Conservation (phyloP, 2,329 filamentous ascomycete genomes). For the Botrytis squamosa region DNA sequence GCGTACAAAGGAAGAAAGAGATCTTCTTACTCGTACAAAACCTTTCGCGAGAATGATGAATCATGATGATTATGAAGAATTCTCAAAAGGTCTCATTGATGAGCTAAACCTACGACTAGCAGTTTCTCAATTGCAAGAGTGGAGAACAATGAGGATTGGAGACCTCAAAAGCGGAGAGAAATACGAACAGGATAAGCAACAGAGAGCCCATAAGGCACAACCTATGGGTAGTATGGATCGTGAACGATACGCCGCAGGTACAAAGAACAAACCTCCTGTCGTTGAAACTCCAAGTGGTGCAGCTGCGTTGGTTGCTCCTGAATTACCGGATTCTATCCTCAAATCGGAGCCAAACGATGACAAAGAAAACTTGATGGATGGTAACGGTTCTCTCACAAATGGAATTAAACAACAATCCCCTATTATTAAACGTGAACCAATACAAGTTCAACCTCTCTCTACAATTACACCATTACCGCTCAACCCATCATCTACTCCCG, state of each 20-base stretch:
- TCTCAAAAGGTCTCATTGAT: constrained; percentile 81
- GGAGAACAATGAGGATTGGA: constrained; percentile 80
- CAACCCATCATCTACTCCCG: constrained; percentile 62
- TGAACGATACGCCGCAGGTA: constrained; percentile 68
- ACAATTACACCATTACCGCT: constrained; percentile 46
- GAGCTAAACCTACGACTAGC: constrained; percentile 90
- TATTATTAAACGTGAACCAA: constrained; percentile 45
- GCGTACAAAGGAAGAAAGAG: constrained; percentile 90
- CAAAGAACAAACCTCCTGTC: constrained; percentile 63
- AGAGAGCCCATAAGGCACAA: constrained; percentile 65
- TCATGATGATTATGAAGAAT: constrained; percentile 80
- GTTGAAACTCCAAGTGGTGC: constrained; percentile 72
- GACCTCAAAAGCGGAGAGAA: constrained; percentile 85
- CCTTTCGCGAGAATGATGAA: constrained; percentile 98
- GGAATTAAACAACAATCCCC: constrained; percentile 45
- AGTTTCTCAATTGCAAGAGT: constrained; percentile 88
- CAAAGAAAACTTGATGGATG: constrained; percentile 41
- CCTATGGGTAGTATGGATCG: constrained; percentile 83
- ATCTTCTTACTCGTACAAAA: constrained; percentile 88
- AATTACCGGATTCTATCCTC: constrained; percentile 53
- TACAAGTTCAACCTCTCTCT: constrained; percentile 51
- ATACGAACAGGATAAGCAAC: constrained; percentile 85
- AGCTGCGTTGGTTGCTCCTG: constrained; percentile 73
- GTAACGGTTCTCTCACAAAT: constrained; percentile 46
- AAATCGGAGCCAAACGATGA: constrained; percentile 44